Evolutionary conservation across 2,329 filamentous ascomycete species (phyloP).

Genomic region (Pseudocercospora crystallina): DNA sequence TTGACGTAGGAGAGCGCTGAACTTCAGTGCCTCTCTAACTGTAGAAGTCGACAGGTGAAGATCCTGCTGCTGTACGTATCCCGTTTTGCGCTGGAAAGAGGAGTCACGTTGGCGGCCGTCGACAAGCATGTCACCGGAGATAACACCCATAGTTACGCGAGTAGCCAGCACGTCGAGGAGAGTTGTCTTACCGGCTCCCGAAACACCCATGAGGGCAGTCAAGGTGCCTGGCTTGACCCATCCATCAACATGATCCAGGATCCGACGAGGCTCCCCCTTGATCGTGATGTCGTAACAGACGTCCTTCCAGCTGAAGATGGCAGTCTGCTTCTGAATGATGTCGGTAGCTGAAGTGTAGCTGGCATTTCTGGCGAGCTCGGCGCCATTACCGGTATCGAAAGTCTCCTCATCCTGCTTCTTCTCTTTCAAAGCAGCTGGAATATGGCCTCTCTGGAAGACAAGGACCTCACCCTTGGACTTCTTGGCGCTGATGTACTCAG

Average conservation of each 20-base stretch:
- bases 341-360: slow-evolving; percentile 42
- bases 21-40: slow-evolving; percentile 82
- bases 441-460: slow-evolving; percentile 50
- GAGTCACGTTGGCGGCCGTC: slow-evolving; percentile 71
- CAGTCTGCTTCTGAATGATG: slow-evolving; percentile 63
- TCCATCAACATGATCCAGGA: slow-evolving; percentile 83
- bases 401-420: slow-evolving; percentile 41
- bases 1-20: slow-evolving; percentile 82
- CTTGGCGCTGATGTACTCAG: slow-evolving; percentile 49
- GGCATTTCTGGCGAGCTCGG: slow-evolving; percentile 34
- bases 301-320: slow-evolving; percentile 82
- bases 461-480: slow-evolving; percentile 55
- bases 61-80: slow-evolving; percentile 92
- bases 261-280: slow-evolving; percentile 70
- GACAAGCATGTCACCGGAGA: slow-evolving; percentile 83
- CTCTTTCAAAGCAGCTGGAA: slow-evolving; percentile 53
- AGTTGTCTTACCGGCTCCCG: slow-evolving; percentile 92
- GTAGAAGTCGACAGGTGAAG: slow-evolving; percentile 81
- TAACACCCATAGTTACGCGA: slow-evolving; percentile 84
- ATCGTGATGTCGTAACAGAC: slow-evolving; percentile 80
- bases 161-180: slow-evolving; percentile 83
- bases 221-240: slow-evolving; percentile 92
- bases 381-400: slow-evolving; percentile 7
- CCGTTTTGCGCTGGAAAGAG: slow-evolving; percentile 88
- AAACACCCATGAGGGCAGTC: slow-evolving; percentile 88